Percentiles rank a stretch among this genome's conserved stretches.
Conservation (phyloP, 805 yeast genomes). For the Candida coleopterorum region DNA sequence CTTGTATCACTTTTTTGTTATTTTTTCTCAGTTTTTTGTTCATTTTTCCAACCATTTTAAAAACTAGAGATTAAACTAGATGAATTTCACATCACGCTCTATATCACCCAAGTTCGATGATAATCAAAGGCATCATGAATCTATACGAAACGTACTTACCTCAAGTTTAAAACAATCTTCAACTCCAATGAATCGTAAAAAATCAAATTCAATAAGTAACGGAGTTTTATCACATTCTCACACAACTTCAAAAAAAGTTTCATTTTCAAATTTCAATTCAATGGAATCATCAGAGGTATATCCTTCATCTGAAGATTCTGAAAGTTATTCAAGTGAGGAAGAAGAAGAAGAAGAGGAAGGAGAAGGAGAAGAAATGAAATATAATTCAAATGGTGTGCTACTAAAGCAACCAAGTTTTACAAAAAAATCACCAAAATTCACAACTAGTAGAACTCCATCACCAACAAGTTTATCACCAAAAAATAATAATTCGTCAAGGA, state of each 20-base stretch:
- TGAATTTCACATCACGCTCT: constrained; percentile 5
- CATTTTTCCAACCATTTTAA: too few species aligned
- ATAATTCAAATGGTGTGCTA: constrained; percentile 2
- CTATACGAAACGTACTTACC: constrained; percentile 8
- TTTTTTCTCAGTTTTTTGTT: too few species aligned
- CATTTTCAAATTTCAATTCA: constrained; percentile 13
- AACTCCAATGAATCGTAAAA: constrained; percentile 7
- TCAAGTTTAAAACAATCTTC: constrained; percentile 5
- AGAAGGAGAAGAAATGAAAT: constrained; percentile 1
- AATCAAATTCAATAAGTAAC: constrained; percentile 15
- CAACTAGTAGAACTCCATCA: constrained; percentile 7
- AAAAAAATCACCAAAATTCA: constrained; percentile 1
- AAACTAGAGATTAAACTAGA: too few species aligned
- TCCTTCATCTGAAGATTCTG: constrained; percentile 7
- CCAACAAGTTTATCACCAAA: constrained; percentile 8
- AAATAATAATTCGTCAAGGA: too few species aligned
- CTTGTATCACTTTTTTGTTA: too few species aligned
- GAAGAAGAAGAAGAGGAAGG: constrained; percentile 9
- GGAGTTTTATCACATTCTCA: constrained; percentile 11
- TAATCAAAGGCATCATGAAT: constrained; percentile 6
- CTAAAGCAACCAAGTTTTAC: constrained; percentile 4
- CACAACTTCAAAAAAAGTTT: constrained; percentile 12
- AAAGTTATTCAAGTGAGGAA: constrained; percentile 8
- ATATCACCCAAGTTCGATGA: background rate
- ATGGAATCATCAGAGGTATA: constrained; percentile 7